phyloP scores from a whole-genome alignment of 257 asterid genomes.

The Plantago elongata region DNA sequence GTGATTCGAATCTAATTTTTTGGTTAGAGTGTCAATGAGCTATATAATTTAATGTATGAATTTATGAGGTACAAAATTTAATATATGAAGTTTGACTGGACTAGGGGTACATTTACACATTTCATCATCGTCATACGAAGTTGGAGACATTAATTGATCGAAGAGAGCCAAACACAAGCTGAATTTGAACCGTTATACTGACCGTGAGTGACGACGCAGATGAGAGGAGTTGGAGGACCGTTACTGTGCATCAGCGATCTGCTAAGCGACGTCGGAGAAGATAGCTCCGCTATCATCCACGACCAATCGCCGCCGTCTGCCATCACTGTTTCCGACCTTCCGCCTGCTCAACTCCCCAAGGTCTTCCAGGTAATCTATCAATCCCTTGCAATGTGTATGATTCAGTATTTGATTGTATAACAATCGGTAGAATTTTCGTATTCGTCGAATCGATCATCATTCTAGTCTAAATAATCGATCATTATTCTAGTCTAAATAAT shows the following conservation, averaged over 20 bases:
- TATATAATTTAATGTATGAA: no score
- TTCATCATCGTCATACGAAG: no score
- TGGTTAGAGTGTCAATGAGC: no score
- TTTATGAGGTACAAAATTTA: no score
- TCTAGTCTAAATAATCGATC: background rate
- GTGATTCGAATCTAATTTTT: no score
- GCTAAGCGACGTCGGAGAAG: conserved; percentile 63
- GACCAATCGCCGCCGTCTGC: conserved; percentile 26
- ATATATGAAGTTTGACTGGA: no score
- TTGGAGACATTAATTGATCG: no score
- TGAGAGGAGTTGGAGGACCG: conserved; percentile 90
- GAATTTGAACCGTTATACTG: no score
- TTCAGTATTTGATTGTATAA: background rate
- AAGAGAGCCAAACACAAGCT: no score
- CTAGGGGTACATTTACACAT: no score
- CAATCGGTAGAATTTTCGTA: background rate
- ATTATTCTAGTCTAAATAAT: background rate
- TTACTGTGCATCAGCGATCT: conserved; percentile 82
- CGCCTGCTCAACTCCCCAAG: conserved; percentile 47
- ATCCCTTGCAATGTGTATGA: background rate
- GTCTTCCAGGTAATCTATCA: conserved; percentile 53
- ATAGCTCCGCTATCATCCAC: conserved; percentile 21
- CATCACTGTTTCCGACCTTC: conserved; percentile 26
- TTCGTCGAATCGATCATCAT: background rate
- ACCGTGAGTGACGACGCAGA: conserved; percentile 15